A percentile compares a stretch with the other conserved stretches of the same genome.
Conservation (phyloP, 805 yeast genomes). For the Candida xiaguanensis region DNA sequence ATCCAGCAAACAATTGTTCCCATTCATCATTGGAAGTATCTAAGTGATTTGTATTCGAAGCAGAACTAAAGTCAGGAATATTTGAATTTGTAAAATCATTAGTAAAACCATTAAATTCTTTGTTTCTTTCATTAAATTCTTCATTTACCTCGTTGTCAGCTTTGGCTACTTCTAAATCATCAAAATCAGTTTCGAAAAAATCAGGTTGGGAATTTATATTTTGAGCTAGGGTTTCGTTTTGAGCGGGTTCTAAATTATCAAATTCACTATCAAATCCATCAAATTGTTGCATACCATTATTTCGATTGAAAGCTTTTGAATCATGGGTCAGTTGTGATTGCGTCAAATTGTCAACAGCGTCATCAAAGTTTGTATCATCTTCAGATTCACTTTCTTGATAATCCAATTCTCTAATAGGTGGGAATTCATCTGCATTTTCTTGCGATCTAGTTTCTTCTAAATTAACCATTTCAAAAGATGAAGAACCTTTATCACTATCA, state of each 20-base stretch:
- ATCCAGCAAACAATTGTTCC: slow-evolving; percentile 91
- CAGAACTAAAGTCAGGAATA: slow-evolving; percentile 36
- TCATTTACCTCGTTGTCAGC: slow-evolving; percentile 17
- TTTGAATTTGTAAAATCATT: slow-evolving; percentile 24
- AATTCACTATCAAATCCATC: slow-evolving; percentile 36
- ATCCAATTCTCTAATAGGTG: slow-evolving; percentile 57
- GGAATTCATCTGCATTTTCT: slow-evolving; percentile 31
- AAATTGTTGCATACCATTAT: slow-evolving; percentile 2
- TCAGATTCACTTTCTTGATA: slow-evolving; percentile 49
- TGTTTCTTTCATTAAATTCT: slow-evolving; percentile 26
- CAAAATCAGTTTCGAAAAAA: slow-evolving; percentile 37
- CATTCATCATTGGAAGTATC: slow-evolving; percentile 64
- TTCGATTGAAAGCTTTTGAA: slow-evolving; percentile 13
- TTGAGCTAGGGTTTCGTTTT: slow-evolving; percentile 4
- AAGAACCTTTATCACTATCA: slow-evolving; percentile 38
- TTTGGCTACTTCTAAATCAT: slow-evolving; percentile 32
- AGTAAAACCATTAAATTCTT: slow-evolving; percentile 20
- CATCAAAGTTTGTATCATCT: slow-evolving; percentile 31
- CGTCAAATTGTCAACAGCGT: slow-evolving; percentile 30
- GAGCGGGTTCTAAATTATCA: slow-evolving; percentile 35
- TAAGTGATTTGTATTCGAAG: slow-evolving; percentile 1
- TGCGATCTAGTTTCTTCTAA: slow-evolving; percentile 40
- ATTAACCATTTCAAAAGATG: slow-evolving; percentile 52
- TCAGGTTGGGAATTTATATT: neutral
- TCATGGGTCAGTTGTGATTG: neutral